Conservation (phyloP, 345 rosid species). For the Carallia pectinifolia region DNA sequence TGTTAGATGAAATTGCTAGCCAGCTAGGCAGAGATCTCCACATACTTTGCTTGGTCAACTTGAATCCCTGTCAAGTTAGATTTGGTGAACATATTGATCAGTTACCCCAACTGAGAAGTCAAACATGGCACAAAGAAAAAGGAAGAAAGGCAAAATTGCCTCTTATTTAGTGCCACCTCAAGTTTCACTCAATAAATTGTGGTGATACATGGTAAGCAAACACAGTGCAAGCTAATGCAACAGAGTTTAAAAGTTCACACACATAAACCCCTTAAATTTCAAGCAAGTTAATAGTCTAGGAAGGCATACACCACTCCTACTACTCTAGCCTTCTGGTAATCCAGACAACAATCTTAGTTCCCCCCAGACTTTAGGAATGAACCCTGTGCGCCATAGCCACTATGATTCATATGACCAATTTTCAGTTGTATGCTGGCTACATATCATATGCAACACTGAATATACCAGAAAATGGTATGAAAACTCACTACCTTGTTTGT, state of each 20-base stretch:
- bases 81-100: neutral
- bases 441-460: neutral
- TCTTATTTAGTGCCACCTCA: neutral
- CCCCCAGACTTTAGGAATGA: too few relatives aligned
- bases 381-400: too few relatives aligned
- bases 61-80: constrained; percentile 62
- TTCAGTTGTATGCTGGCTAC: neutral
- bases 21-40: constrained; percentile 79
- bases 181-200: too few relatives aligned
- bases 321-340: neutral
- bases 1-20: constrained; percentile 85
- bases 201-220: neutral
- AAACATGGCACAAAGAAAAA: neutral
- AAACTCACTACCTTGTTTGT: constrained; percentile 62
- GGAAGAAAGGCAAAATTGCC: neutral
- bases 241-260: neutral
- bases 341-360: neutral
- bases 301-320: neutral
- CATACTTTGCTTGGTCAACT: constrained; percentile 75
- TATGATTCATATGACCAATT: neutral
- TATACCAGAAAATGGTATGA: neutral
- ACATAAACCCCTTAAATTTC: neutral
- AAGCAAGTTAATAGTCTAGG: neutral
- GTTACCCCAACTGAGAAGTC: neutral
- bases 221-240: neutral